Percentiles rank a stretch among this genome's conserved stretches.
phyloP scores from a whole-genome alignment of 257 asterid genomes.

The Orobanche coerulescens region DNA sequence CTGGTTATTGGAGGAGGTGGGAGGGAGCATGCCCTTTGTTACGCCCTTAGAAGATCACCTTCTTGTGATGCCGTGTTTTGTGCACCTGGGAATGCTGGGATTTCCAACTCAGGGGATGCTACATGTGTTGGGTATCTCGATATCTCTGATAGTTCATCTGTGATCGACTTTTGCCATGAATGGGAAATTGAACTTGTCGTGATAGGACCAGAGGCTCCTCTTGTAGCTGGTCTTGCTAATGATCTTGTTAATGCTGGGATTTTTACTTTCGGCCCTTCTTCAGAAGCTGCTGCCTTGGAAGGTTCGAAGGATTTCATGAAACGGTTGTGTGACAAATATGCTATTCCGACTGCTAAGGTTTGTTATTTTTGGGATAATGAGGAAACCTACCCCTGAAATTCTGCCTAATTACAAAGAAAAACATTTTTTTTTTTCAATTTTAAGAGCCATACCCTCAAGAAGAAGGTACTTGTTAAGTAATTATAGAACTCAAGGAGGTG shows the following conservation, averaged over 20 bases:
- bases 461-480: not conserved
- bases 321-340: constrained; percentile 76
- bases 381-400: not conserved
- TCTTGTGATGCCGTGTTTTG: constrained; percentile 81
- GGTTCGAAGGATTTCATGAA: constrained; percentile 94
- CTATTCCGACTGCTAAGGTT: constrained; percentile 93
- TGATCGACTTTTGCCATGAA: constrained; percentile 67
- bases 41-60: constrained; percentile 69
- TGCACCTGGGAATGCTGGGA: constrained; percentile 96
- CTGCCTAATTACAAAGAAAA: not conserved
- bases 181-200: constrained; percentile 84
- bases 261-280: constrained; percentile 87
- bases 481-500: too few species aligned
- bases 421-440: not conserved
- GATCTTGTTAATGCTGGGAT: constrained; percentile 86
- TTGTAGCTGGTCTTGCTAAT: constrained; percentile 85
- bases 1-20: constrained; percentile 98
- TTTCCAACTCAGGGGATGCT: constrained; percentile 73
- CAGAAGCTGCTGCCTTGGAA: constrained; percentile 95
- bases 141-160: constrained; percentile 58
- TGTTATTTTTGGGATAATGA: not conserved
- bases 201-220: constrained; percentile 94
- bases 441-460: not conserved
- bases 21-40: constrained; percentile 88
- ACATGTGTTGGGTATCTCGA: constrained; percentile 70